Evolutionary conservation across 805 yeast genomes (phyloP).

Genomic region (Candida nonsorbophila): DNA sequence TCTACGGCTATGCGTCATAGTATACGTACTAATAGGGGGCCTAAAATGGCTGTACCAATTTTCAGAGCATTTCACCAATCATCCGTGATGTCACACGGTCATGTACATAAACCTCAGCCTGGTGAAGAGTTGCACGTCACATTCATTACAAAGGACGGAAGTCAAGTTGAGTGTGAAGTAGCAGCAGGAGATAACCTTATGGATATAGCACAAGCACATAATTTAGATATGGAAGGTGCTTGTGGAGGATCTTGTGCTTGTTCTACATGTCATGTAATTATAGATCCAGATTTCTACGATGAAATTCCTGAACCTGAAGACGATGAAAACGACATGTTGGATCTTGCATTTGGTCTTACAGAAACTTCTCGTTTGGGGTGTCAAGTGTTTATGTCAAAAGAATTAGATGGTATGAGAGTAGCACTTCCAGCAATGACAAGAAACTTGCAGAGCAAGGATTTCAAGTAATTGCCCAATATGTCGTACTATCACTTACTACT

Average conservation of each 20-base stretch:
- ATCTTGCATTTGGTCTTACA: conserved; percentile 93
- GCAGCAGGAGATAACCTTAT: conserved; percentile 87
- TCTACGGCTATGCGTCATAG: too few species aligned
- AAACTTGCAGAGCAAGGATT: conserved; percentile 79
- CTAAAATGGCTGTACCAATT: too few species aligned
- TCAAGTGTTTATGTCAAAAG: conserved; percentile 84
- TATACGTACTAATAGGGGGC: too few species aligned
- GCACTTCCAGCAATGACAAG: conserved; percentile 98
- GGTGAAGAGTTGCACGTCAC: conserved; percentile 86
- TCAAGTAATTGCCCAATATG: conserved; percentile 35
- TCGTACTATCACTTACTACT: background rate
- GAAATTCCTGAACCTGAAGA: conserved; percentile 91
- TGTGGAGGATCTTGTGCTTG: conserved; percentile 99
- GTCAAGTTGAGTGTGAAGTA: conserved; percentile 75
- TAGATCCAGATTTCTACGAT: conserved; percentile 93
- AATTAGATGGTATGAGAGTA: conserved; percentile 87
- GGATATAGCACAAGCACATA: conserved; percentile 92
- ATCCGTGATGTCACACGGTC: conserved; percentile 57
- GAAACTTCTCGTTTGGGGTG: conserved; percentile 96
- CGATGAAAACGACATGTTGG: conserved; percentile 98
- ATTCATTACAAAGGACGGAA: conserved; percentile 88
- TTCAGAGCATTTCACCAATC: conserved; percentile 15
- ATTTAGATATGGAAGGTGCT: conserved; percentile 95
- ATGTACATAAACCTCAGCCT: conserved; percentile 81
- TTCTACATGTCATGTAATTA: conserved; percentile 94